Percentiles rank a stretch among this genome's conserved stretches.
Conservation (phyloP, 202 grass and related monocot genomes). For the Bolboschoenoplectus hybrid region DNA sequence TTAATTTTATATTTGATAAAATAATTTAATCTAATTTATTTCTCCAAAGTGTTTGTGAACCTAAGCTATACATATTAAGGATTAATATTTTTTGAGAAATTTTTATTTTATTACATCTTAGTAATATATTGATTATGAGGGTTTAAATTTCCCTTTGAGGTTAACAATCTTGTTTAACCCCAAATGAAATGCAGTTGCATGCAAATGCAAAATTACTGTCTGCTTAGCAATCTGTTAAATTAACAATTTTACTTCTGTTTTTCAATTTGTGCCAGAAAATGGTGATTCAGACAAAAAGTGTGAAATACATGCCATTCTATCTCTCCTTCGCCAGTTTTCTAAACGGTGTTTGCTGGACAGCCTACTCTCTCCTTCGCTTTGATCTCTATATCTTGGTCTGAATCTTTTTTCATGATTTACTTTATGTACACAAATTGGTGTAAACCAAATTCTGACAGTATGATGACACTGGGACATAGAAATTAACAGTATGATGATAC, state of each 20-base stretch:
- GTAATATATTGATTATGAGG: neutral
- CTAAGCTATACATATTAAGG: too few species aligned
- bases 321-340: conserved; percentile 46
- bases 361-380: conserved; percentile 58
- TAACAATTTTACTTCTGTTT: neutral
- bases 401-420: neutral
- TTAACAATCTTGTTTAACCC: neutral
- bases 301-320: conserved; percentile 61
- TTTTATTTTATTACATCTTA: too few species aligned
- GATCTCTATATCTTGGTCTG: conserved; percentile 59
- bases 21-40: too few species aligned
- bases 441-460: neutral
- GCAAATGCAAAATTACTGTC: neutral
- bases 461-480: neutral
- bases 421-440: neutral
- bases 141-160: neutral
- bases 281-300: conserved; percentile 67
- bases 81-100: too few species aligned
- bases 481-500: neutral
- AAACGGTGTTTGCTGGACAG: conserved; percentile 59
- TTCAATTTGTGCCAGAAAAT: conserved; percentile 36
- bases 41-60: too few species aligned
- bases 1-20: too few species aligned
- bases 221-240: neutral
- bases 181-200: neutral